Conservation (phyloP, 2,329 filamentous ascomycete species). For the Raffaelea albimanens region DNA sequence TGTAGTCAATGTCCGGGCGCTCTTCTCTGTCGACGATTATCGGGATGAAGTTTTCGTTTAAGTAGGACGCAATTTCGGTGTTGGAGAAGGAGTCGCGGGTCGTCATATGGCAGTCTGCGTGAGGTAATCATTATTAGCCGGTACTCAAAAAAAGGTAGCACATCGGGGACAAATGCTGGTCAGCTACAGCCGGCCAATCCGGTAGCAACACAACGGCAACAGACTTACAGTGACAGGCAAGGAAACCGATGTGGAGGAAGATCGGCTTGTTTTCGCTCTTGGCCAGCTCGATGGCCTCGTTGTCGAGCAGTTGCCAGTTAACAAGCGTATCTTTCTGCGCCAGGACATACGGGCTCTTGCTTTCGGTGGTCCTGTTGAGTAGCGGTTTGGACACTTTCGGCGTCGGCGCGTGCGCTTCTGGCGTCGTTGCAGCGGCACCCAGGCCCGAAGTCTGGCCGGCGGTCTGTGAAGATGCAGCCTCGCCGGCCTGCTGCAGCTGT, state of each 20-base stretch:
- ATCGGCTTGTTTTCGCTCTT: constrained; percentile 77
- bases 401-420: not conserved
- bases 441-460: constrained; percentile 6
- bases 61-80: constrained; percentile 64
- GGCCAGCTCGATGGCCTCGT: constrained; percentile 67
- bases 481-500: constrained; percentile 15
- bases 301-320: constrained; percentile 82
- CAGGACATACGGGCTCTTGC: constrained; percentile 50
- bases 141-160: no score
- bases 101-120: constrained; percentile 76
- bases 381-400: constrained; percentile 16
- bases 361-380: constrained; percentile 26
- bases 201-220: no score
- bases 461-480: constrained; percentile 8
- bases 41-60: constrained; percentile 84
- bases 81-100: constrained; percentile 86
- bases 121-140: not conserved
- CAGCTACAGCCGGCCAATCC: no score
- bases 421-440: not conserved
- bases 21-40: constrained; percentile 92
- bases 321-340: constrained; percentile 74
- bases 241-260: constrained; percentile 91
- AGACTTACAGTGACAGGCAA: constrained; percentile 75
- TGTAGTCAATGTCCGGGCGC: constrained; percentile 83
- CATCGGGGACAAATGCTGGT: no score